A percentile compares a stretch with the other conserved stretches of the same genome.
Conservation (phyloP, 2,329 filamentous ascomycete species). For the Monilinia aucupariae region DNA sequence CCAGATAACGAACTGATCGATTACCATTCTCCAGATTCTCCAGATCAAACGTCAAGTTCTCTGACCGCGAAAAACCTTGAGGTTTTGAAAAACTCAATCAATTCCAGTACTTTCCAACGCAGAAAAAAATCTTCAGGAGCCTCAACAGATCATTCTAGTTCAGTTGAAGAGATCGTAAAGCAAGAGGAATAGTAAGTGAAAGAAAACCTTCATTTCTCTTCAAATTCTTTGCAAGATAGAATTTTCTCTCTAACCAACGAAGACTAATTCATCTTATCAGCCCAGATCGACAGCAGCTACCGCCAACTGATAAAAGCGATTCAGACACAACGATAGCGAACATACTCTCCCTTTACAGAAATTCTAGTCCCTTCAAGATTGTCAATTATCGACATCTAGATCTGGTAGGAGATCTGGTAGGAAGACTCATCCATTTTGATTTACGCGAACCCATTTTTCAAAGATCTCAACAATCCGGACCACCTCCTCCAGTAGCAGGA, state of each 20-base stretch:
- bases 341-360: not conserved
- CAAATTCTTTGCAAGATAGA: not conserved
- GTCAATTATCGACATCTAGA: not conserved
- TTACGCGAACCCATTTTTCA: not conserved
- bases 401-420: not conserved
- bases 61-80: not conserved
- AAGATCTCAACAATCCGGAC: not conserved
- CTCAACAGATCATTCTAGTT: not conserved
- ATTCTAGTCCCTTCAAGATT: not conserved
- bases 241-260: not conserved
- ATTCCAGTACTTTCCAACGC: not conserved
- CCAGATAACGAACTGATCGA: not conserved
- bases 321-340: not conserved
- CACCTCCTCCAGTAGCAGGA: slow-evolving; percentile 7
- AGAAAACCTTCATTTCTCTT: not conserved
- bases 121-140: not conserved
- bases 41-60: not conserved
- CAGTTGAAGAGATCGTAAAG: not conserved
- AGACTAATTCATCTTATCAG: slow-evolving; percentile 4
- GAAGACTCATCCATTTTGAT: slow-evolving; percentile 8
- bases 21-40: not conserved
- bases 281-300: not conserved
- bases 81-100: not conserved
- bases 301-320: not conserved
- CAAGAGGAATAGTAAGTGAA: slow-evolving; percentile 6